Percentiles rank a stretch among this genome's conserved stretches.
These are phyloP conservation scores for Persicaria maculosa DNA, from an alignment of 148 eudicot species.

Conservation along the genomic window DNA sequence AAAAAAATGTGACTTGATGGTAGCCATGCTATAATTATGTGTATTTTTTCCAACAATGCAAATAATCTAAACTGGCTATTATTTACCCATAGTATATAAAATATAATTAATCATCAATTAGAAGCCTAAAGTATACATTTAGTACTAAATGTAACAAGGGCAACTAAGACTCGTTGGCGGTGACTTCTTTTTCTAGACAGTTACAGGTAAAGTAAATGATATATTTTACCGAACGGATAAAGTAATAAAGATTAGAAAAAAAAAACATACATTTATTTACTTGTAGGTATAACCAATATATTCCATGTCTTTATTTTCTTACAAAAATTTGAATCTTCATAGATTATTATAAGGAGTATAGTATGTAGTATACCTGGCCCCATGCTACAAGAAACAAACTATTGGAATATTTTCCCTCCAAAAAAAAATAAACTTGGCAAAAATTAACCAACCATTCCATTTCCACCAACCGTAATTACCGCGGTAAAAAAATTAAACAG, in stretches of 20 bases:
- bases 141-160: background rate
- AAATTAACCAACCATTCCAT: background rate
- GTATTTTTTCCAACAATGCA: too few relatives aligned
- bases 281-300: too few relatives aligned
- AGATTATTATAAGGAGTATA: background rate
- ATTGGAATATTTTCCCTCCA: background rate
- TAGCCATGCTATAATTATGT: too few relatives aligned
- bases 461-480: background rate
- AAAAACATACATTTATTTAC: background rate
- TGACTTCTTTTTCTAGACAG: background rate
- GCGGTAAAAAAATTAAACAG: background rate
- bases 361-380: background rate
- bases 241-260: background rate
- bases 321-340: slow-evolving; percentile 7
- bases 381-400: background rate
- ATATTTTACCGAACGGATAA: too few relatives aligned
- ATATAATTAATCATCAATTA: background rate
- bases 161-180: background rate
- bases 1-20: too few relatives aligned
- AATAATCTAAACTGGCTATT: too few relatives aligned
- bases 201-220: background rate
- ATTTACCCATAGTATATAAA: background rate
- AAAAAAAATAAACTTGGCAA: background rate
- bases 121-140: background rate
- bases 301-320: background rate